These are phyloP conservation scores for Chaetothyriales sp. DNA, from an alignment of 2,329 filamentous ascomycete species.

Conservation along the genomic window DNA sequence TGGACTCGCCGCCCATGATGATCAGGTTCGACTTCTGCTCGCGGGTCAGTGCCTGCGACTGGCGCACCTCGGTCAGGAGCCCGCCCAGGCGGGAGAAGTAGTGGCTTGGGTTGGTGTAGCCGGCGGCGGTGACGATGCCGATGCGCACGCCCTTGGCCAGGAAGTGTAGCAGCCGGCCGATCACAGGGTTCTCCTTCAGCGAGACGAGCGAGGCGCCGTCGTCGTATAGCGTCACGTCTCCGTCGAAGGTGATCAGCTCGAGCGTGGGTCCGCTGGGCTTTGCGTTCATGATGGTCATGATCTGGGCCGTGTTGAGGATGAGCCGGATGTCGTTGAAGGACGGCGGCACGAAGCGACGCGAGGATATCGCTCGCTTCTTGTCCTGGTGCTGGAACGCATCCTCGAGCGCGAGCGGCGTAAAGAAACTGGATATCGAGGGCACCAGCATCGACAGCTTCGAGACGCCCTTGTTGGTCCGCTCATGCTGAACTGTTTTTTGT, in stretches of 20 bases:
- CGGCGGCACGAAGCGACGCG: conserved; percentile 79
- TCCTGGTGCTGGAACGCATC: conserved; percentile 90
- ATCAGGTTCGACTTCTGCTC: conserved; percentile 63
- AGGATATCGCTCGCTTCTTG: conserved; percentile 68
- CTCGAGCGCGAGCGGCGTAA: conserved; percentile 72
- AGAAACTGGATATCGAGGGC: conserved; percentile 82
- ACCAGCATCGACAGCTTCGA: conserved; percentile 90
- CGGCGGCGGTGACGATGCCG: conserved; percentile 91
- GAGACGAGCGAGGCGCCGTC: conserved; percentile 58
- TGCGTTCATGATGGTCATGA: conserved; percentile 66
- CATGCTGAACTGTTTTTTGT: conserved; percentile 13
- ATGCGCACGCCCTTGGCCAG: conserved; percentile 66
- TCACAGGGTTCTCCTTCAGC: conserved; percentile 59
- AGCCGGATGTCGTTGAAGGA: conserved; percentile 94
- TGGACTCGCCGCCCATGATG: conserved; percentile 90
- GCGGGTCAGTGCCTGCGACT: conserved; percentile 44
- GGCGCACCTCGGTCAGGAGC: conserved; percentile 62
- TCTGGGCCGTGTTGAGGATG: conserved; percentile 85
- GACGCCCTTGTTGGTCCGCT: conserved; percentile 28
- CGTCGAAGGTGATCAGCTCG: conserved; percentile 86
- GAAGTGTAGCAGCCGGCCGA: conserved; percentile 52
- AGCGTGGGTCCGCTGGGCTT: conserved; percentile 27
- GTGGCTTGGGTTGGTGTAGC: conserved; percentile 72
- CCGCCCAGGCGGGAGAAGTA: conserved; percentile 83
- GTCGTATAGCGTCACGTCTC: conserved; percentile 90